phyloP scores from a whole-genome alignment of 1,284 basidiomycete species.

The Irpex sp. region DNA sequence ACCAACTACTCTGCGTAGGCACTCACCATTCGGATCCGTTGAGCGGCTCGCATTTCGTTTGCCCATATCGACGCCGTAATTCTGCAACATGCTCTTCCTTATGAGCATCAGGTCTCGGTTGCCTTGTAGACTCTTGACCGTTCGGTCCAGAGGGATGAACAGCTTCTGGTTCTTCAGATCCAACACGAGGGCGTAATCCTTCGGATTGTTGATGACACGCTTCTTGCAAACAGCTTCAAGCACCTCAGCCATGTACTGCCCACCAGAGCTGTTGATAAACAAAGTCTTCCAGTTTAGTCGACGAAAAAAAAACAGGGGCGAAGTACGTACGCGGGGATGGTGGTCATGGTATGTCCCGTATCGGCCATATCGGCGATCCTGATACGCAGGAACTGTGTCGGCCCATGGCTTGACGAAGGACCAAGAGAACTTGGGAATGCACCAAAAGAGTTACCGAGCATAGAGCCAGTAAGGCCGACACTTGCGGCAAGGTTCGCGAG shows the following conservation, averaged over 20 bases:
- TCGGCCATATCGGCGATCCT: slow-evolving; percentile 76
- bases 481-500: slow-evolving; percentile 26
- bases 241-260: slow-evolving; percentile 98
- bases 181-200: slow-evolving; percentile 78
- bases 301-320: not conserved
- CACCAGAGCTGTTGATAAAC: slow-evolving; percentile 60
- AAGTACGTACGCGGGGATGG: slow-evolving; percentile 77
- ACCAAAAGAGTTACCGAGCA: slow-evolving; percentile 39
- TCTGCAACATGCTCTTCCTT: slow-evolving; percentile 71
- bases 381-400: slow-evolving; percentile 78
- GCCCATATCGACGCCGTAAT: slow-evolving; percentile 61
- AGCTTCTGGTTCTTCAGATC: slow-evolving; percentile 72
- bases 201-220: slow-evolving; percentile 67
- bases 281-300: not conserved
- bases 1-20: slow-evolving; percentile 3
- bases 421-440: slow-evolving; percentile 61
- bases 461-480: slow-evolving; percentile 29
- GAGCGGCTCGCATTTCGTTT: slow-evolving; percentile 54
- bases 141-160: slow-evolving; percentile 91
- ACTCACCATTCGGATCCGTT: slow-evolving; percentile 87
- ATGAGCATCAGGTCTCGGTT: slow-evolving; percentile 84
- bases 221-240: slow-evolving; percentile 82
- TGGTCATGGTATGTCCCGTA: slow-evolving; percentile 79
- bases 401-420: slow-evolving; percentile 66
- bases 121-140: slow-evolving; percentile 89